These are phyloP conservation scores for Ceratocystis papillata DNA, from an alignment of 2,329 filamentous ascomycete genomes.

Conservation along the genomic window DNA sequence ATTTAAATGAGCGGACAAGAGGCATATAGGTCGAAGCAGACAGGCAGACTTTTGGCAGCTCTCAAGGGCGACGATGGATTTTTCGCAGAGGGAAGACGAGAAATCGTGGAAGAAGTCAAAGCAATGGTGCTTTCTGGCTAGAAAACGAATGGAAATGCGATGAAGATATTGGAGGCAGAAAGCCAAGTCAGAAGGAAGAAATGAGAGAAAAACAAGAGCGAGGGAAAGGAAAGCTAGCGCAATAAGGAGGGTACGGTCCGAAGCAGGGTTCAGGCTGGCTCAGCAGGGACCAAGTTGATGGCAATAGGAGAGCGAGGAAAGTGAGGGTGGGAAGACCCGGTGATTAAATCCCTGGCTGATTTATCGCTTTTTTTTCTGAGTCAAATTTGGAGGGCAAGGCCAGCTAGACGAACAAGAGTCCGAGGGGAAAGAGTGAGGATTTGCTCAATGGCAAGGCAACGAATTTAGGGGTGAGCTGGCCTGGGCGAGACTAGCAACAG, in stretches of 20 bases:
- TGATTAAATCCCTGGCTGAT: background rate
- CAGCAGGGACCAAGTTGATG: constrained; percentile 1
- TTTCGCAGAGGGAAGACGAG: background rate
- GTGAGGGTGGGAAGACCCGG: background rate
- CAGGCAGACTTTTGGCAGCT: background rate
- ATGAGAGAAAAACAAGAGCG: constrained; percentile 2
- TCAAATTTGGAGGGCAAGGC: too few species aligned
- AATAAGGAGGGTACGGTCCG: constrained; percentile 10
- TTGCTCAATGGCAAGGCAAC: too few species aligned
- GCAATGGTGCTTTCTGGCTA: background rate
- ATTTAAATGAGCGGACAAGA: constrained; percentile 1
- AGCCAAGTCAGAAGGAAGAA: background rate
- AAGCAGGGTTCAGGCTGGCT: constrained; percentile 4
- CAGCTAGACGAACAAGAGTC: too few species aligned
- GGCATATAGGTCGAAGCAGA: background rate
- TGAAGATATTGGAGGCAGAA: constrained; percentile 14
- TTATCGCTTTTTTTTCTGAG: too few species aligned
- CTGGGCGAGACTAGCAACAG: too few species aligned
- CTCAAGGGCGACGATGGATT: background rate
- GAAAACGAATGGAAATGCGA: constrained; percentile 12
- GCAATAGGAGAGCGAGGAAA: background rate
- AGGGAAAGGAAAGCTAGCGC: background rate
- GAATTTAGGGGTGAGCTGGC: too few species aligned
- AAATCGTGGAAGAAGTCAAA: background rate
- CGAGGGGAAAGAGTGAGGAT: too few species aligned